Base-by-base conservation (phyloP, 495 filamentous ascomycete species). In the Baudoinia panamericana region DNA sequence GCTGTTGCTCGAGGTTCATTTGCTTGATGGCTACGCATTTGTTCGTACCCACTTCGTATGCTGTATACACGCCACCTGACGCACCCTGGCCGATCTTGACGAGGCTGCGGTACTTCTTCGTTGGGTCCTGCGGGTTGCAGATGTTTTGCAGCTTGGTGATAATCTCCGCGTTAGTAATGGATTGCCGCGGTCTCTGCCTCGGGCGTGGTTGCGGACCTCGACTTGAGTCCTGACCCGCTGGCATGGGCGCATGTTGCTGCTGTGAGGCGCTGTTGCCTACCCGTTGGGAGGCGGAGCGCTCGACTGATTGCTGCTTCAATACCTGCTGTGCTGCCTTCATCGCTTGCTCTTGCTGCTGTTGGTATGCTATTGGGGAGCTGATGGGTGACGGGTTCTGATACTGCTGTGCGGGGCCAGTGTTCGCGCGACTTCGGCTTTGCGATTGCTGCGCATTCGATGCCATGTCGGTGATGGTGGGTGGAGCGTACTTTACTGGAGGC, bases 1-100 rank as follows among this genome's bases (percentile, higher is more conserved):
- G 90, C 50, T 97, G 90, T 57, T 96, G 78, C 57, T 95, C 90
- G 35, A 97, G 65, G 48, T 97, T 96, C 90, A 97, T 97, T 68
- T 97, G 90, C 61, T 97, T 97, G 65, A 97, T 96, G 17, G 90
- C 90, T 39, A 97, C 92, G 50, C 87, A 82, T 38, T 76, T 74
- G 54, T 90, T 90, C 17, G 75, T 78, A 17, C 73, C 78, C 49
- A 71, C 70, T 59, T 94, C 82, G 57, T 88, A 86, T 1, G 90
- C 90, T 9, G 86, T 93, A 53, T 75, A 97, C 2, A 97, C 90
- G 43, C 90, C 90, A 42, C 90, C 90, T 11, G 90, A 97, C 22
- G 90, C 90, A 53, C 90, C 90, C 60, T 97, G 90, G 7, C 90
- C 90, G 55, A 97, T 96, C 63, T 96, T 97, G 51, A 76, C 87